Percentiles rank a stretch among this genome's conserved stretches.
These are phyloP conservation scores for Amanita inopinata DNA, from an alignment of 768 basidiomycete species.

Conservation along the genomic window DNA sequence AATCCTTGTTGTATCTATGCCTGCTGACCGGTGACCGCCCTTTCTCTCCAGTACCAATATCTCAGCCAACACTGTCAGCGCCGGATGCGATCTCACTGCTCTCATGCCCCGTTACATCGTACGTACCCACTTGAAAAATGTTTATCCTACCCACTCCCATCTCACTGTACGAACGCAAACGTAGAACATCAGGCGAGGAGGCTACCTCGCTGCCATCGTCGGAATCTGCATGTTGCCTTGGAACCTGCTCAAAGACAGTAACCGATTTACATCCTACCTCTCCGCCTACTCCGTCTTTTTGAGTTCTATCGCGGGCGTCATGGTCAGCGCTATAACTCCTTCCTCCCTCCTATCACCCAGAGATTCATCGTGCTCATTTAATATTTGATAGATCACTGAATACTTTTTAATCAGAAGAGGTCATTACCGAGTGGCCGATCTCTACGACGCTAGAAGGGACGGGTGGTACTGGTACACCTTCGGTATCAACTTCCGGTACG, in stretches of 20 bases:
- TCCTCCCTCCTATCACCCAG: background rate
- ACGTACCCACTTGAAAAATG: slow-evolving; percentile 14
- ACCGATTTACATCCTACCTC: slow-evolving; percentile 71
- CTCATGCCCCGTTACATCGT: slow-evolving; percentile 70
- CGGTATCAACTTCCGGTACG: slow-evolving; percentile 63
- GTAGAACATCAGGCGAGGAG: slow-evolving; percentile 79
- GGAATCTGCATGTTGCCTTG: slow-evolving; percentile 71
- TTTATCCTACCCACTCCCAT: too few species aligned
- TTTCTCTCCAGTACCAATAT: slow-evolving; percentile 53
- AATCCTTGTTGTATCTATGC: background rate
- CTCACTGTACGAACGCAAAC: too few species aligned
- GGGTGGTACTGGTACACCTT: slow-evolving; percentile 73
- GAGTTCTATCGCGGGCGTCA: slow-evolving; percentile 73
- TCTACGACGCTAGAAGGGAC: slow-evolving; percentile 46
- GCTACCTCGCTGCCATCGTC: slow-evolving; percentile 72
- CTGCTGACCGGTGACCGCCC: slow-evolving; percentile 4
- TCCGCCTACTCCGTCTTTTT: slow-evolving; percentile 77
- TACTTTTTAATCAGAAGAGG: slow-evolving; percentile 69
- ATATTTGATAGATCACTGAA: slow-evolving; percentile 48
- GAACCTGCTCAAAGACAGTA: slow-evolving; percentile 67
- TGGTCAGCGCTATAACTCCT: slow-evolving; percentile 34
- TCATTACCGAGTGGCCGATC: slow-evolving; percentile 59
- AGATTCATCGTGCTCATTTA: background rate
- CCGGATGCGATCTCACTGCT: slow-evolving; percentile 76
- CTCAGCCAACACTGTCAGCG: slow-evolving; percentile 75